Conservation (phyloP, 179 eudicot species). For the Pouteria campechiana region DNA sequence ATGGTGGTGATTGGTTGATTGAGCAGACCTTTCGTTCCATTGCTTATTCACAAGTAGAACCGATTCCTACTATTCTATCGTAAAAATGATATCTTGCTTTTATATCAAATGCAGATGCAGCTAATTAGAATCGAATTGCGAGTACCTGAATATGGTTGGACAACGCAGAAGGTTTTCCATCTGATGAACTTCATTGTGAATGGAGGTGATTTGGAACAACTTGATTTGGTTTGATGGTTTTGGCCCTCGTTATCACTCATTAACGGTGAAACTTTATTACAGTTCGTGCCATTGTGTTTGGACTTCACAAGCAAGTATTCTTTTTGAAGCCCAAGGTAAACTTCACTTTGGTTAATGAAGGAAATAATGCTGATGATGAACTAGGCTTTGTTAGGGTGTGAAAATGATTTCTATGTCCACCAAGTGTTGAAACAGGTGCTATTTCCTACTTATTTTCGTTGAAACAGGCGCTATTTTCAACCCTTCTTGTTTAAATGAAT, state of each 20-base stretch:
- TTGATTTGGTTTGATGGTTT: not conserved
- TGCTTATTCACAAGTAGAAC: too few species aligned
- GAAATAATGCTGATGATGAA: too few species aligned
- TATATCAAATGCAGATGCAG: conserved; percentile 52
- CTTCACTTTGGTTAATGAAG: not conserved
- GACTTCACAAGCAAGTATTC: conserved; percentile 52
- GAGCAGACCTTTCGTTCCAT: too few species aligned
- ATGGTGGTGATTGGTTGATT: not conserved
- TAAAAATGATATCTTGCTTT: not conserved
- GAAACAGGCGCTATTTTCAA: too few species aligned
- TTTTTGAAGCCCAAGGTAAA: conserved; percentile 56
- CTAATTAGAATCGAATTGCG: conserved; percentile 70
- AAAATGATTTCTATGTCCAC: too few species aligned
- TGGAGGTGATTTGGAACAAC: conserved; percentile 48
- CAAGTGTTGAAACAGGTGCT: too few species aligned
- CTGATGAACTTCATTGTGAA: conserved; percentile 91
- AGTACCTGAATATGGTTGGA: conserved; percentile 91
- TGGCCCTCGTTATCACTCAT: not conserved
- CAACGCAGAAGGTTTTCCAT: conserved; percentile 87
- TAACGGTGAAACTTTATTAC: conserved; percentile 12
- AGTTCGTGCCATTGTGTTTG: conserved; percentile 69
- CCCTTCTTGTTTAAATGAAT: too few species aligned
- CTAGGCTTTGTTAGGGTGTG: too few species aligned
- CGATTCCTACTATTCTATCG: not conserved
- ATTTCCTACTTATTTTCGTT: too few species aligned